Percentiles rank a stretch among this genome's conserved stretches.
These are phyloP conservation scores for Nitzschia sp. DNA, from an alignment of 108 stramenopile species.

Conservation along the genomic window DNA sequence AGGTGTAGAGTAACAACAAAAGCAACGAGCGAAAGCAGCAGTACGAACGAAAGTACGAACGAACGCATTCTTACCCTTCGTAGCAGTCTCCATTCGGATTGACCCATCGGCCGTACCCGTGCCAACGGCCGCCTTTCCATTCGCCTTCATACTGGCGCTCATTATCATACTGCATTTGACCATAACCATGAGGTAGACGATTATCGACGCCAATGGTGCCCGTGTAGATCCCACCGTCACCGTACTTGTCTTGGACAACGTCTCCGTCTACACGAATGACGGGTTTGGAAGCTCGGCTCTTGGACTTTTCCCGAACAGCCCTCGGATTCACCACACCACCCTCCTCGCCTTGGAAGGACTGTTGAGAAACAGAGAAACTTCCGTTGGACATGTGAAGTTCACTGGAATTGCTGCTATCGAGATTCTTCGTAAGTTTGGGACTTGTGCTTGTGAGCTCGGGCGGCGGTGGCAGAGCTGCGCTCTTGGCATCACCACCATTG, in stretches of 20 bases:
- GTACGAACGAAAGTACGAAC: too few species aligned
- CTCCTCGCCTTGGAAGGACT: not conserved
- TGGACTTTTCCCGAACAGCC: not conserved
- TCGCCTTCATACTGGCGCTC: conserved; percentile 61
- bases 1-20: not conserved
- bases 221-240: conserved; percentile 44
- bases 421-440: not conserved
- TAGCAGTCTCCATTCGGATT: conserved; percentile 51
- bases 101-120: conserved; percentile 28
- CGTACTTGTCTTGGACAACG: conserved; percentile 41
- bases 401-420: not conserved
- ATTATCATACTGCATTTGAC: conserved; percentile 65
- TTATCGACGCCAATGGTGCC: conserved; percentile 23
- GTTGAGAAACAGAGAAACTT: not conserved
- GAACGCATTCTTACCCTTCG: too few species aligned
- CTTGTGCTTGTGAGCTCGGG: conserved; percentile 1
- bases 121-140: conserved; percentile 62
- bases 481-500: not conserved
- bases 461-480: not conserved
- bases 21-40: not conserved
- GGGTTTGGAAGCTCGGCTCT: conserved; percentile 1
- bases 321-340: not conserved
- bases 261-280: conserved; percentile 15
- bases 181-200: conserved; percentile 52
- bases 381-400: not conserved